Evolutionary conservation across 1,284 basidiomycete species (phyloP).

Genomic region (Sanghuangporus baumii): DNA sequence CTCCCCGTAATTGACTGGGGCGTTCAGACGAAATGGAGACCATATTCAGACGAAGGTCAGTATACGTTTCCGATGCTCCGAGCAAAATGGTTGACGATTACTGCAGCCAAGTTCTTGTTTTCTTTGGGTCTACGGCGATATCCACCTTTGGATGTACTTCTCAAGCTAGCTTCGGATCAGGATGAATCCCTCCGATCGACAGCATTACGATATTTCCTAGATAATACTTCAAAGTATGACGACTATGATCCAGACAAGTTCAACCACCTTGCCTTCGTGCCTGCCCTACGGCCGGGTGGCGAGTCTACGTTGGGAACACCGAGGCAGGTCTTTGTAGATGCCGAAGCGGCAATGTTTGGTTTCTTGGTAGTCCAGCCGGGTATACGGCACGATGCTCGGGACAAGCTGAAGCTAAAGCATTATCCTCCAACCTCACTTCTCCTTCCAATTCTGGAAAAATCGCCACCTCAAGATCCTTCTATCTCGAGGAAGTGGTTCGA

Average conservation of each 20-base stretch:
- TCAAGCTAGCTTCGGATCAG: slow-evolving; percentile 59
- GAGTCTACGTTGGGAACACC: slow-evolving; percentile 57
- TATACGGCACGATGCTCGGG: slow-evolving; percentile 50
- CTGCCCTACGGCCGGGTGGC: slow-evolving; percentile 52
- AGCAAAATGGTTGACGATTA: neutral
- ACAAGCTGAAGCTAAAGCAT: slow-evolving; percentile 69
- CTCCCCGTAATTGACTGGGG: slow-evolving; percentile 91
- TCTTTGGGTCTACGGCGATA: slow-evolving; percentile 70
- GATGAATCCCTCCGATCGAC: slow-evolving; percentile 41
- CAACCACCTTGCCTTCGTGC: slow-evolving; percentile 71
- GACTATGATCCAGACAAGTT: slow-evolving; percentile 57
- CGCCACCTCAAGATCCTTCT: slow-evolving; percentile 52
- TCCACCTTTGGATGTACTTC: slow-evolving; percentile 65
- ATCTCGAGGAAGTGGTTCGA: slow-evolving; percentile 71
- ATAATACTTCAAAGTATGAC: slow-evolving; percentile 61
- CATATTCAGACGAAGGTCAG: slow-evolving; percentile 78
- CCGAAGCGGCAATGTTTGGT: slow-evolving; percentile 70
- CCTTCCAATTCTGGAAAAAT: slow-evolving; percentile 55
- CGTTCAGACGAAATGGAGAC: slow-evolving; percentile 68
- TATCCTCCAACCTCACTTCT: slow-evolving; percentile 71
- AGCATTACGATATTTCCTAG: slow-evolving; percentile 77
- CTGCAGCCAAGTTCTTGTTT: slow-evolving; percentile 77
- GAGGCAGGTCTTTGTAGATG: slow-evolving; percentile 70
- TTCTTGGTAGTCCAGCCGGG: slow-evolving; percentile 63
- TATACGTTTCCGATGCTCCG: neutral